phyloP scores from a whole-genome alignment of 2,329 filamentous ascomycete species.

The Claviceps humidiphila region DNA sequence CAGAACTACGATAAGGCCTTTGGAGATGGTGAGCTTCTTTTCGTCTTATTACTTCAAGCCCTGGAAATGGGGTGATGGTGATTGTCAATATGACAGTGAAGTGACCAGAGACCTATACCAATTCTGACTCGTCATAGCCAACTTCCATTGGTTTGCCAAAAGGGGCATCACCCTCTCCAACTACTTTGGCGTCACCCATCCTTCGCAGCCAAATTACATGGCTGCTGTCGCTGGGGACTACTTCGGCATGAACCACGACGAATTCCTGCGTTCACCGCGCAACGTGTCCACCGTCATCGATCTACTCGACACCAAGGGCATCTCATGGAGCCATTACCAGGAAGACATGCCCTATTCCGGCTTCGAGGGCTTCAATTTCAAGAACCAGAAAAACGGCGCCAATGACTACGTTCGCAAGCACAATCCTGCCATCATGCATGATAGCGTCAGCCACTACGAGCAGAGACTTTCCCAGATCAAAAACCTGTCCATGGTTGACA shows the following conservation, averaged over 20 bases:
- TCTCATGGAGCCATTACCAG: slow-evolving; percentile 62
- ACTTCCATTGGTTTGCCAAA: slow-evolving; percentile 15
- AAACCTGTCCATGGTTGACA: slow-evolving; percentile 40
- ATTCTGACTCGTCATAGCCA: slow-evolving; percentile 9
- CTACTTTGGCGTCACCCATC: slow-evolving; percentile 52
- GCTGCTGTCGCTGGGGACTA: slow-evolving; percentile 56
- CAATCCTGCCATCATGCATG: slow-evolving; percentile 53
- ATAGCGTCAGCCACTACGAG: slow-evolving; percentile 45
- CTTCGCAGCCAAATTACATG: slow-evolving; percentile 65
- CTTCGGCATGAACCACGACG: slow-evolving; percentile 59
- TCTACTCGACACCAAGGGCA: slow-evolving; percentile 49
- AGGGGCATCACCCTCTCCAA: slow-evolving; percentile 20
- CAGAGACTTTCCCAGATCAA: slow-evolving; percentile 57
- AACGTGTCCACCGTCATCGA: slow-evolving; percentile 58
- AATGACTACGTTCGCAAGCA: slow-evolving; percentile 80
- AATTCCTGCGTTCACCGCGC: slow-evolving; percentile 41
- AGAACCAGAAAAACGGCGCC: slow-evolving; percentile 50
- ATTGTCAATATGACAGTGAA: no score
- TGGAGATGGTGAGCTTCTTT: slow-evolving; percentile 39
- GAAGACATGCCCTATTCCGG: slow-evolving; percentile 67
- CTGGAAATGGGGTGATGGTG: neutral
- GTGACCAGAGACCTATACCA: no score
- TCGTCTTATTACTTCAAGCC: neutral
- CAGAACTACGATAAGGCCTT: slow-evolving; percentile 53
- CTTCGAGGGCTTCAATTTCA: slow-evolving; percentile 50